A percentile compares a stretch with the other conserved stretches of the same genome.
phyloP scores from a whole-genome alignment of 2,329 filamentous ascomycete genomes.

The Ophiobolus disseminans region DNA sequence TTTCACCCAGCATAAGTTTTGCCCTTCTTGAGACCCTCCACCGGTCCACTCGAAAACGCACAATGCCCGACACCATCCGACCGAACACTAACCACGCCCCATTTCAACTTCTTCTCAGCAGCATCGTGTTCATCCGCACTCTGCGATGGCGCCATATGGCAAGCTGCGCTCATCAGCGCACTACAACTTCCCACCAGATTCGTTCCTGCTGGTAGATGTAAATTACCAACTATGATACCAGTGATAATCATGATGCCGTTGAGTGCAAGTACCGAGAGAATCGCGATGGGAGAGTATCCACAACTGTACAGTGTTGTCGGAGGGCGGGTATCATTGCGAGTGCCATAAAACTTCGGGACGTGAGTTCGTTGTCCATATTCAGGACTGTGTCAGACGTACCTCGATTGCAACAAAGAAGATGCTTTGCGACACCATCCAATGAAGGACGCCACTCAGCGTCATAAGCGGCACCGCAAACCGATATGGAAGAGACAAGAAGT shows the following conservation, averaged over 20 bases:
- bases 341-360: no score
- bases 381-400: slow-evolving; percentile 1
- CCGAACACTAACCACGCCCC: slow-evolving; percentile 10
- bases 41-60: no score
- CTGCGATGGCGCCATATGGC: slow-evolving; percentile 14
- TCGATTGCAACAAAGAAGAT: slow-evolving; percentile 51
- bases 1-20: no score
- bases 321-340: background rate
- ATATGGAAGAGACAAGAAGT: slow-evolving; percentile 53
- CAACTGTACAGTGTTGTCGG: background rate
- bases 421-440: slow-evolving; percentile 55
- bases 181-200: slow-evolving; percentile 78
- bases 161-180: slow-evolving; percentile 25
- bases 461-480: slow-evolving; percentile 49
- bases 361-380: no score
- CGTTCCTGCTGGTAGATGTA: no score
- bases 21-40: no score
- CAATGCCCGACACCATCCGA: slow-evolving; percentile 15
- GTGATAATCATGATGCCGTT: no score
- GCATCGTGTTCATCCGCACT: slow-evolving; percentile 1
- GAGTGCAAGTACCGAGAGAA: slow-evolving; percentile 77
- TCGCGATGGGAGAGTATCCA: slow-evolving; percentile 57
- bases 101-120: slow-evolving; percentile 12
- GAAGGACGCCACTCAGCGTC: slow-evolving; percentile 41
- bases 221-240: no score